Base-by-base conservation (phyloP, 306 rosid genomes). In the Inga laurina region DNA sequence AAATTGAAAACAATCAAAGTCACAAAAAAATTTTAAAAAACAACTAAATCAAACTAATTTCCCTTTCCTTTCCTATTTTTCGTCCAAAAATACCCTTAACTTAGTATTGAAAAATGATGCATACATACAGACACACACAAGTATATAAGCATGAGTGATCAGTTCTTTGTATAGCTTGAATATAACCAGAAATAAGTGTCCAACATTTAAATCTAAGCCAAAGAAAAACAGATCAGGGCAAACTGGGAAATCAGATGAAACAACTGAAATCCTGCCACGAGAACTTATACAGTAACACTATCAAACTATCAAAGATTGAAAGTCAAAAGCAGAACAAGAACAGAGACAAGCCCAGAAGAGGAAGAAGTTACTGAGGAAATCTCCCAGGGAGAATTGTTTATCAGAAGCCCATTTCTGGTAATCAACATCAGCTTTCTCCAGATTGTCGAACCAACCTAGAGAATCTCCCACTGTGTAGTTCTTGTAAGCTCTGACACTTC, bases 401-500 rank as follows among this genome's bases (percentile, higher is more conserved):
- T 32, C 82, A 24, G 87, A 76, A 75, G 79, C 91, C 99, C 99
- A 96, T 30, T 96, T 88, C 83, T 91, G 94, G 73, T 92, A 96
- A 86, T 92, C 65, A 24, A 90, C 85, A 74, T 72, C 12, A 32
- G 97, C 82, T 52, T 93, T 93, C 67, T 72, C 75, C 7, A 77
- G 70, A 13, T 77, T 92, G 59, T 93, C 99, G 75, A 85, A 96
- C 98, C 98, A 96, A 9, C 99, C 99, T 57, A 89, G 61, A 54
- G 99, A 91, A 84, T 96, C 98, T 4, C 99, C 99, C 3, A 96
- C 99, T 0, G 99, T 96, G 86, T 90, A 90, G 84, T 96, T 96
- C 83, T 89, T 86, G 94, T 92, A 92, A 72, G 92, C 92, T 27
- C 79, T 78, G 41, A 83, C 92, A 83, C 92, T 90, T 82, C 87